Evolutionary conservation across 2,329 filamentous ascomycete genomes (phyloP).

Genomic region (Nannizzia gypsea): DNA sequence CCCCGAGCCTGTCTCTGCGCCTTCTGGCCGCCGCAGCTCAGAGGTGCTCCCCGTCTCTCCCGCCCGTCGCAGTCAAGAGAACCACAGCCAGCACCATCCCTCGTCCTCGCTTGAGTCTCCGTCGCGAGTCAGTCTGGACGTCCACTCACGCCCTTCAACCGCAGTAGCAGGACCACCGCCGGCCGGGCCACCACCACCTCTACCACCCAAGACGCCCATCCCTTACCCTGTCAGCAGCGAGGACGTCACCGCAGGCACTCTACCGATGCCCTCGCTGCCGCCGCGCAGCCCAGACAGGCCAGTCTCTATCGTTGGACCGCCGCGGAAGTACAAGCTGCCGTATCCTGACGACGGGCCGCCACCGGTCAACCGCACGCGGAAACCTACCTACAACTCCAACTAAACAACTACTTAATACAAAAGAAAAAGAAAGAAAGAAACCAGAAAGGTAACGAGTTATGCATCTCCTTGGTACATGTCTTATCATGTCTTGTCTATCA

Average conservation of each 20-base stretch:
- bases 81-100: background rate
- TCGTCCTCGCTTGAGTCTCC: constrained; percentile 21
- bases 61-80: constrained; percentile 30
- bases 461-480: background rate
- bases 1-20: constrained; percentile 31
- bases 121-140: constrained; percentile 25
- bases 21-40: constrained; percentile 20
- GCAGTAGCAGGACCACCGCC: background rate
- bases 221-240: constrained; percentile 35
- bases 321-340: constrained; percentile 40
- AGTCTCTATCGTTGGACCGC: background rate
- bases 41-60: constrained; percentile 18
- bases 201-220: constrained; percentile 67
- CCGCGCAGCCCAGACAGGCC: constrained; percentile 23
- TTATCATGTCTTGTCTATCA: background rate
- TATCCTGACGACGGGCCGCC: constrained; percentile 78
- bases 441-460: background rate
- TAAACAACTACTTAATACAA: too few species aligned
- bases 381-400: constrained; percentile 53
- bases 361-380: constrained; percentile 70
- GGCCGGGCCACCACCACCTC: constrained; percentile 46
- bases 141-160: constrained; percentile 12
- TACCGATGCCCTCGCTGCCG: constrained; percentile 26
- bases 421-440: background rate
- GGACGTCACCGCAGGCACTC: constrained; percentile 11